Percentiles rank a stretch among this genome's conserved stretches.
Evolutionary conservation across 2,329 filamentous ascomycete genomes (phyloP).

Genomic region (Hypoxylon sp.): DNA sequence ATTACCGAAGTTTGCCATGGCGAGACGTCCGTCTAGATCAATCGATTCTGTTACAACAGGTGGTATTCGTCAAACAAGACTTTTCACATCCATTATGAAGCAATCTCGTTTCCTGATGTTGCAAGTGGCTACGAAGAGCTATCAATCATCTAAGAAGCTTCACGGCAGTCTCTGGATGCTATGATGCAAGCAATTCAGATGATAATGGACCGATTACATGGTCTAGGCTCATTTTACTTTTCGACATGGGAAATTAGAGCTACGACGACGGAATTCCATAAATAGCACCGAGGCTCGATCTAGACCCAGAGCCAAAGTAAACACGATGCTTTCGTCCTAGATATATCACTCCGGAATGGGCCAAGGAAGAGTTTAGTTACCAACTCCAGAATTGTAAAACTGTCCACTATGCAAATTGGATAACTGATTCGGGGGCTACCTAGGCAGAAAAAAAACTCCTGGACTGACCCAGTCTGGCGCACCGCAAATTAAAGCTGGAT

Average conservation of each 20-base stretch:
- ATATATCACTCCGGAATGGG: slow-evolving; percentile 35
- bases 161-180: slow-evolving; percentile 7
- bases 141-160: slow-evolving; percentile 22
- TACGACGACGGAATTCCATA: slow-evolving; percentile 33
- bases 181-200: slow-evolving; percentile 34
- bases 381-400: slow-evolving; percentile 23
- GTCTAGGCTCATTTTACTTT: slow-evolving; percentile 30
- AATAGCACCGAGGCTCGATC: slow-evolving; percentile 39
- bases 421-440: neutral
- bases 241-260: slow-evolving; percentile 23
- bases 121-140: slow-evolving; percentile 11
- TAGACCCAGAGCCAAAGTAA: slow-evolving; percentile 41
- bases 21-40: slow-evolving; percentile 30
- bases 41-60: slow-evolving; percentile 16
- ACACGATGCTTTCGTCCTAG: slow-evolving; percentile 25
- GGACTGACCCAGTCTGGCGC: slow-evolving; percentile 33
- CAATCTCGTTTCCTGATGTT: slow-evolving; percentile 20
- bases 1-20: slow-evolving; percentile 1
- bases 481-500: slow-evolving; percentile 47
- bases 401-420: slow-evolving; percentile 16
- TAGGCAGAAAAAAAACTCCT: slow-evolving; percentile 7
- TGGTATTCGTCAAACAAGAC: neutral
- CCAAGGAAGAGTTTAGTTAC: slow-evolving; percentile 21
- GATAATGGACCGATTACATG: slow-evolving; percentile 40
- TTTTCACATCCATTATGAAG: slow-evolving; percentile 13